Percentiles rank a stretch among this genome's conserved stretches.
Evolutionary conservation across 345 rosid genomes (phyloP).

Genomic region (Bretschneidera sinensis): DNA sequence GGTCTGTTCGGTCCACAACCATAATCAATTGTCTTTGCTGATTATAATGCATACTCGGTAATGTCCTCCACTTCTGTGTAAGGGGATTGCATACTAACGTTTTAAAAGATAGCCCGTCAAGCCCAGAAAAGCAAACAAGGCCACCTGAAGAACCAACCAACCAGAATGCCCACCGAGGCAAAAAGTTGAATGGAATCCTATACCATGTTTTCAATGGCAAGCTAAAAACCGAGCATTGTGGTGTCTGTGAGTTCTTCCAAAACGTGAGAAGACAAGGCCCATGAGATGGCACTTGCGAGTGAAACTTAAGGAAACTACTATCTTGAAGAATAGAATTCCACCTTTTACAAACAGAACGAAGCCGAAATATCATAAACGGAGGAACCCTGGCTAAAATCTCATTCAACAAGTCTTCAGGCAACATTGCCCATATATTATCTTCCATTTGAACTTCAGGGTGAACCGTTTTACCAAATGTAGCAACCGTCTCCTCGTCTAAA

Average conservation of each 20-base stretch:
- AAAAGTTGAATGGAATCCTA: slow-evolving; percentile 74
- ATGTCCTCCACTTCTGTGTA: slow-evolving; percentile 73
- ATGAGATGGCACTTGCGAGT: slow-evolving; percentile 56
- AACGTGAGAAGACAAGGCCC: slow-evolving; percentile 91
- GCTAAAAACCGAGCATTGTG: slow-evolving; percentile 89
- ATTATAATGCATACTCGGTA: slow-evolving; percentile 82
- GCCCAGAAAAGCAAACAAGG: slow-evolving; percentile 90
- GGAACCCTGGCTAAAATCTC: slow-evolving; percentile 92
- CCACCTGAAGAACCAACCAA: slow-evolving; percentile 90
- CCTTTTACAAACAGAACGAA: slow-evolving; percentile 75
- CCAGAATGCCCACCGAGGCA: slow-evolving; percentile 95
- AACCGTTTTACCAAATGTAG: slow-evolving; percentile 69
- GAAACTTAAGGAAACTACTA: slow-evolving; percentile 79
- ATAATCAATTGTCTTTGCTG: slow-evolving; percentile 85
- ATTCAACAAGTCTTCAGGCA: slow-evolving; percentile 88
- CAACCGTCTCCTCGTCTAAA: slow-evolving; percentile 77
- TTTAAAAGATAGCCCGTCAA: slow-evolving; percentile 74
- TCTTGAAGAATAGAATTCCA: slow-evolving; percentile 95
- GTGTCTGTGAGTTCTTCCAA: slow-evolving; percentile 85
- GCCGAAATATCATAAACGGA: slow-evolving; percentile 87
- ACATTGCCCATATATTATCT: slow-evolving; percentile 90
- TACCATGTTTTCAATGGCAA: slow-evolving; percentile 91
- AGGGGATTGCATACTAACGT: slow-evolving; percentile 87
- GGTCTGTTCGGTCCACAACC: slow-evolving; percentile 73
- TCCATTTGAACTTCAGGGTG: slow-evolving; percentile 82